Conservation (phyloP, 352 stramenopile genomes). For the Thraustochytrium sp. region DNA sequence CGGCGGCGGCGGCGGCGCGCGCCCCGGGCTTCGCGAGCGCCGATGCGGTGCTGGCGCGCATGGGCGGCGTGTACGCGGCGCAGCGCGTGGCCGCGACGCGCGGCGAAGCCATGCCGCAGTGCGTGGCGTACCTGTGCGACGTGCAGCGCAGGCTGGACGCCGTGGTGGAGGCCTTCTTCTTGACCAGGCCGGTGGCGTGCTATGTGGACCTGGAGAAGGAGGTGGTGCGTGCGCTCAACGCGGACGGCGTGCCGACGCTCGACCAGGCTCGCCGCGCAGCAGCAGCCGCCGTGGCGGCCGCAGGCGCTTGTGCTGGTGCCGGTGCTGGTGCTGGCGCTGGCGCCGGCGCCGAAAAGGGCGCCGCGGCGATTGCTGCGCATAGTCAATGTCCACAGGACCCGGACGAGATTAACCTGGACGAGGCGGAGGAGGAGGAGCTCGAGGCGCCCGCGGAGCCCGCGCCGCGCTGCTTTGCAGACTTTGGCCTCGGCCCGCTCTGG, state of each 20-base stretch:
- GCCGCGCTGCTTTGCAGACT: neutral
- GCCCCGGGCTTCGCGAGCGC: neutral
- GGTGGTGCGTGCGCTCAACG: neutral
- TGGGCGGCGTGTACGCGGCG: neutral
- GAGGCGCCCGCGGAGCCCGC: neutral
- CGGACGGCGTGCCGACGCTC: neutral
- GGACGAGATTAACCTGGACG: neutral
- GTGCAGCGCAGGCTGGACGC: constrained; percentile 21
- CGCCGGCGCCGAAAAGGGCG: neutral
- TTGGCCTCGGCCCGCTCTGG: constrained; percentile 8
- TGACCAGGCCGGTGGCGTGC: neutral
- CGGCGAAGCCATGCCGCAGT: neutral
- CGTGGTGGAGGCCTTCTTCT: neutral
- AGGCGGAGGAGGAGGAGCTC: neutral
- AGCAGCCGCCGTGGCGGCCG: too few relatives aligned
- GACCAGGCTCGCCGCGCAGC: neutral
- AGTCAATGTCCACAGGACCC: neutral
- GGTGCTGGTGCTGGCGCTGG: neutral
- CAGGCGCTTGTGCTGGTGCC: neutral
- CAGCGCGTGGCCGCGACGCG: neutral
- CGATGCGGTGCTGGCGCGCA: neutral
- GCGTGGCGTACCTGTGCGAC: neutral
- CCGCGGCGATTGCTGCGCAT: too few relatives aligned
- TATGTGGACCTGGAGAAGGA: neutral
- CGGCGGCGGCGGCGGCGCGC: neutral